Conservation (phyloP, 2,329 filamentous ascomycete genomes). For the Xylaria multiplex region DNA sequence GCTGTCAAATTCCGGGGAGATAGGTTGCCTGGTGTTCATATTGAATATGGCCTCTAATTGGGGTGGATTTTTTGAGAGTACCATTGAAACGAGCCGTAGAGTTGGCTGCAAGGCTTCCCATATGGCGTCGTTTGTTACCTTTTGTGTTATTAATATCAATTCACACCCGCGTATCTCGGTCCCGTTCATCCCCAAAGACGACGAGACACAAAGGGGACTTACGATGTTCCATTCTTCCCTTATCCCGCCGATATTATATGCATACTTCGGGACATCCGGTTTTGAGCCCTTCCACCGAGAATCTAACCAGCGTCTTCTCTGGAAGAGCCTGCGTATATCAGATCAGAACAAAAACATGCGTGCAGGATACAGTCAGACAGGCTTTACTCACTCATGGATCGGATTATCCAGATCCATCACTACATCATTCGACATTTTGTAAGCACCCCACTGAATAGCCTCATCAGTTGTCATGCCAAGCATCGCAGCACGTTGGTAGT, state of each 20-base stretch:
- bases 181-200: background rate
- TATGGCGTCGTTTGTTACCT: constrained; percentile 41
- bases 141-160: background rate
- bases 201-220: constrained; percentile 24
- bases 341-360: background rate
- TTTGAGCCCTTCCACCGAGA: constrained; percentile 26
- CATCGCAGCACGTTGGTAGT: constrained; percentile 44
- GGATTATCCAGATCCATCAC: constrained; percentile 33
- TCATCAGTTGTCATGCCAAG: constrained; percentile 47
- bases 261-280: constrained; percentile 26
- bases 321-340: constrained; percentile 36
- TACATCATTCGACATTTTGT: constrained; percentile 38
- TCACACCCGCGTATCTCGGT: too few relatives aligned
- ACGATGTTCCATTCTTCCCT: constrained; percentile 44
- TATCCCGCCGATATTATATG: constrained; percentile 42
- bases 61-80: constrained; percentile 35
- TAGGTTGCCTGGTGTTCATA: constrained; percentile 39
- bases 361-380: background rate
- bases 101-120: constrained; percentile 47
- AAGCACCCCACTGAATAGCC: constrained; percentile 35
- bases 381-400: constrained; percentile 43
- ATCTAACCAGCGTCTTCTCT: constrained; percentile 33
- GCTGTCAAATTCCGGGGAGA: constrained; percentile 15
- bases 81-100: constrained; percentile 37
- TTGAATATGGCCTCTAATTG: constrained; percentile 36